These are phyloP conservation scores for Chaetoscypha palmicola DNA, from an alignment of 2,329 filamentous ascomycete species.

Conservation along the genomic window DNA sequence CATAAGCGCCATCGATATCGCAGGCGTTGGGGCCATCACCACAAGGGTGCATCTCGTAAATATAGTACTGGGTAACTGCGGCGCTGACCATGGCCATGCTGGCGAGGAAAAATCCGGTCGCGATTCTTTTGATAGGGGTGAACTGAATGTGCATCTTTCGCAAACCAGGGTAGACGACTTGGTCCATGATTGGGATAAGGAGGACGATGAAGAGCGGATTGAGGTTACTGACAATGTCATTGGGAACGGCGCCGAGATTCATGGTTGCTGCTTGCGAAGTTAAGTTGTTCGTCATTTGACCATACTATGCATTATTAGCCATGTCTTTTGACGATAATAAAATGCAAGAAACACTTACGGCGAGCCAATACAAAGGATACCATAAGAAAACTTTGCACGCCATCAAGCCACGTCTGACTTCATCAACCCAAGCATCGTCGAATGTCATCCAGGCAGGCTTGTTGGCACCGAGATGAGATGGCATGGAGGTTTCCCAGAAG, in stretches of 20 bases:
- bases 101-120: slow-evolving; percentile 48
- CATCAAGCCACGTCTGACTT: slow-evolving; percentile 48
- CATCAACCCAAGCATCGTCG: slow-evolving; percentile 70
- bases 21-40: slow-evolving; percentile 40
- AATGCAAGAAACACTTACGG: too few species aligned
- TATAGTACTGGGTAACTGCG: slow-evolving; percentile 48
- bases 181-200: slow-evolving; percentile 45
- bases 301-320: too few species aligned
- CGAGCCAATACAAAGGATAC: slow-evolving; percentile 35
- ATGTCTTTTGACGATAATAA: too few species aligned
- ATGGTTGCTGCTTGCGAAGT: slow-evolving; percentile 52
- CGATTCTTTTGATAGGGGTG: slow-evolving; percentile 49
- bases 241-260: slow-evolving; percentile 47
- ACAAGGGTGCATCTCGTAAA: slow-evolving; percentile 51
- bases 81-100: slow-evolving; percentile 49
- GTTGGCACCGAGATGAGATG: slow-evolving; percentile 48
- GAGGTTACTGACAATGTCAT: slow-evolving; percentile 54
- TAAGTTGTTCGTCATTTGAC: slow-evolving; percentile 62
- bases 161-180: slow-evolving; percentile 52
- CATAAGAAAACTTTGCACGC: slow-evolving; percentile 66
- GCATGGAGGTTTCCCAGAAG: slow-evolving; percentile 56
- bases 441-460: slow-evolving; percentile 71
- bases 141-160: slow-evolving; percentile 46
- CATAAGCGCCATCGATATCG: slow-evolving; percentile 41
- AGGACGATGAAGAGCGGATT: slow-evolving; percentile 54